Evolutionary conservation across 805 yeast species (phyloP).

Genomic region (Cyberlindnera petersonii): DNA sequence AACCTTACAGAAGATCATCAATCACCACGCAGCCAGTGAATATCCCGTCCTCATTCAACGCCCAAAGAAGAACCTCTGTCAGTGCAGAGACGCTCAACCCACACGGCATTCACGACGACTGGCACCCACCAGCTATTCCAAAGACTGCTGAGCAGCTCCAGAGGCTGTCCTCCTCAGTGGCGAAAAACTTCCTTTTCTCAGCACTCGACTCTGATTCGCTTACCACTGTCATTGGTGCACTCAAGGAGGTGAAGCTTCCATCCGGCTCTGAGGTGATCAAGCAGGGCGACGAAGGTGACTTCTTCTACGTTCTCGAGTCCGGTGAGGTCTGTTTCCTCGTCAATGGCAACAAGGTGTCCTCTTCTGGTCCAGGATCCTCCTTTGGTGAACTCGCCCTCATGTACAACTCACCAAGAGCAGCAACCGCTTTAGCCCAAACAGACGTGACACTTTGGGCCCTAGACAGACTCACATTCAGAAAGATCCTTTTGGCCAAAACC

Average conservation of each 20-base stretch:
- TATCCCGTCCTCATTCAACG: slow-evolving; percentile 62
- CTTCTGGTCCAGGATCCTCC: slow-evolving; percentile 81
- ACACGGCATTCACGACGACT: slow-evolving; percentile 56
- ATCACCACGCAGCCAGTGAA: slow-evolving; percentile 21
- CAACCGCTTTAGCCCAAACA: slow-evolving; percentile 74
- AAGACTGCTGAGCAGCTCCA: slow-evolving; percentile 59
- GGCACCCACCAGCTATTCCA: slow-evolving; percentile 70
- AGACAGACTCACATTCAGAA: slow-evolving; percentile 89
- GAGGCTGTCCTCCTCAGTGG: slow-evolving; percentile 67
- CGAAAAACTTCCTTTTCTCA: slow-evolving; percentile 79
- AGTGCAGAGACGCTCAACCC: slow-evolving; percentile 87
- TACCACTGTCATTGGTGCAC: slow-evolving; percentile 75
- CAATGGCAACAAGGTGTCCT: slow-evolving; percentile 58
- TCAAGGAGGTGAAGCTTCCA: slow-evolving; percentile 63
- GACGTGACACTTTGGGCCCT: slow-evolving; percentile 85
- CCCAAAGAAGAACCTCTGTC: slow-evolving; percentile 83
- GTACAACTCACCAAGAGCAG: slow-evolving; percentile 98
- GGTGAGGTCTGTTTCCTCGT: slow-evolving; percentile 83
- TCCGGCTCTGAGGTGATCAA: slow-evolving; percentile 65
- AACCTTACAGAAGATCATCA: slow-evolving; percentile 15
- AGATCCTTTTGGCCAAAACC: slow-evolving; percentile 86
- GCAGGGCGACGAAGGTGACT: slow-evolving; percentile 96
- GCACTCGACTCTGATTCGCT: slow-evolving; percentile 77
- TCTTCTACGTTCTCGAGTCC: slow-evolving; percentile 76
- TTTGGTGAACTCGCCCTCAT: slow-evolving; percentile 96